These are phyloP conservation scores for Lichenothelia convexa DNA, from an alignment of 495 filamentous ascomycete species.

Conservation along the genomic window DNA sequence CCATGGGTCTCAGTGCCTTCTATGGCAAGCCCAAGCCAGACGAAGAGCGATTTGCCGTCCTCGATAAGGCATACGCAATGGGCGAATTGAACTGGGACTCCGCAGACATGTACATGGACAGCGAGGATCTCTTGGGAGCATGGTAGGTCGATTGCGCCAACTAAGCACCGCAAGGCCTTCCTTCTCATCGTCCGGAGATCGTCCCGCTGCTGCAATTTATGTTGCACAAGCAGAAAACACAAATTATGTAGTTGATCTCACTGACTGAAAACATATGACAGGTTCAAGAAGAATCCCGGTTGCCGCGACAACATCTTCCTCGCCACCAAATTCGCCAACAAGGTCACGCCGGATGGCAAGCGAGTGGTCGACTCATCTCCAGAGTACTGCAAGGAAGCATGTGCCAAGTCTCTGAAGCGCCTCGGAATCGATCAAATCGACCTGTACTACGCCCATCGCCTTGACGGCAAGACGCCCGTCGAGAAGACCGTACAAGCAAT, in stretches of 20 bases:
- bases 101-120: constrained; percentile 15
- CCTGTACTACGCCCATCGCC: constrained; percentile 41
- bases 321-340: constrained; percentile 17
- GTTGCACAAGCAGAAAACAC: too few relatives aligned
- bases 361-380: constrained; percentile 8
- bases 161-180: too few relatives aligned
- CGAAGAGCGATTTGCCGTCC: constrained; percentile 13
- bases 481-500: constrained; percentile 43
- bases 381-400: constrained; percentile 13
- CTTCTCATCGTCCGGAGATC: too few relatives aligned
- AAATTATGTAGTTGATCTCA: not conserved
- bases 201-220: too few relatives aligned
- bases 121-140: constrained; percentile 10
- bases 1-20: constrained; percentile 11
- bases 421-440: constrained; percentile 13
- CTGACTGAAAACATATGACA: not conserved
- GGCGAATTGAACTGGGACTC: constrained; percentile 15
- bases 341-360: constrained; percentile 2
- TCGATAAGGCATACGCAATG: constrained; percentile 11
- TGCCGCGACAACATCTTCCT: constrained; percentile 18
- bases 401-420: constrained; percentile 9
- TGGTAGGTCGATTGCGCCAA: too few relatives aligned
- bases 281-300: constrained; percentile 14
- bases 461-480: constrained; percentile 36
- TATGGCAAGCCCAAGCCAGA: constrained; percentile 15